phyloP scores from a whole-genome alignment of 345 rosid species.

The Cochlearia excelsa region DNA sequence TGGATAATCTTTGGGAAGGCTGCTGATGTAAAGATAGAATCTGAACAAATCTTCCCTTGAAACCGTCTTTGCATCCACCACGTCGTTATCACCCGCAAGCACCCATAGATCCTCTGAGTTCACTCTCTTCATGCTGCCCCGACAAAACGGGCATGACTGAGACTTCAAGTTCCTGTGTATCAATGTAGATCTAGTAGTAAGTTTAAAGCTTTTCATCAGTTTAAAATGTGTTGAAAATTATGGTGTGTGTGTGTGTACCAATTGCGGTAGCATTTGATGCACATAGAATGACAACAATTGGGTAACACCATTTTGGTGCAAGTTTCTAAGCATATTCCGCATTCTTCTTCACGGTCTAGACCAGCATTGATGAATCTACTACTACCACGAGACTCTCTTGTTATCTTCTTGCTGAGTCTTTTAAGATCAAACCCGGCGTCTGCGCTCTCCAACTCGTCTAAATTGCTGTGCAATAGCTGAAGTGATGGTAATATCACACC shows the following conservation, averaged over 20 bases:
- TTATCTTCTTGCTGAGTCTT: constrained; percentile 44
- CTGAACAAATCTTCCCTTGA: constrained; percentile 70
- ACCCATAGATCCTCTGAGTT: constrained; percentile 98
- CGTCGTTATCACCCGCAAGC: constrained; percentile 79
- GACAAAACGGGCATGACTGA: constrained; percentile 96
- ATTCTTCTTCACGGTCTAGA: constrained; percentile 86
- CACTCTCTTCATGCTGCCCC: constrained; percentile 93
- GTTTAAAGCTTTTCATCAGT: not conserved
- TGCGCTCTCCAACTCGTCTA: constrained; percentile 48
- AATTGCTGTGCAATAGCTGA: constrained; percentile 59
- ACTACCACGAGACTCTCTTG: constrained; percentile 39
- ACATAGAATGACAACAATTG: constrained; percentile 95
- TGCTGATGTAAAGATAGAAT: constrained; percentile 78
- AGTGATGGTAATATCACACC: constrained; percentile 93
- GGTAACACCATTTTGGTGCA: constrained; percentile 95
- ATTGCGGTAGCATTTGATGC: constrained; percentile 97
- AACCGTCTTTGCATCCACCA: constrained; percentile 67
- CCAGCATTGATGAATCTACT: constrained; percentile 45
- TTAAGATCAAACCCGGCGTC: constrained; percentile 36
- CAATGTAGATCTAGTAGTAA: constrained; percentile 8
- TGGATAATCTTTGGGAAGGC: constrained; percentile 80
- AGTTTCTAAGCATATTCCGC: constrained; percentile 96
- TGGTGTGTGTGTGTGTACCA: constrained; percentile 47
- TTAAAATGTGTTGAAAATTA: not conserved
- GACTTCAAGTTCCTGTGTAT: constrained; percentile 72